A percentile compares a stretch with the other conserved stretches of the same genome.
Conservation (phyloP, 371 early-diverging fungal species). For the Umbelopsis sp. region DNA sequence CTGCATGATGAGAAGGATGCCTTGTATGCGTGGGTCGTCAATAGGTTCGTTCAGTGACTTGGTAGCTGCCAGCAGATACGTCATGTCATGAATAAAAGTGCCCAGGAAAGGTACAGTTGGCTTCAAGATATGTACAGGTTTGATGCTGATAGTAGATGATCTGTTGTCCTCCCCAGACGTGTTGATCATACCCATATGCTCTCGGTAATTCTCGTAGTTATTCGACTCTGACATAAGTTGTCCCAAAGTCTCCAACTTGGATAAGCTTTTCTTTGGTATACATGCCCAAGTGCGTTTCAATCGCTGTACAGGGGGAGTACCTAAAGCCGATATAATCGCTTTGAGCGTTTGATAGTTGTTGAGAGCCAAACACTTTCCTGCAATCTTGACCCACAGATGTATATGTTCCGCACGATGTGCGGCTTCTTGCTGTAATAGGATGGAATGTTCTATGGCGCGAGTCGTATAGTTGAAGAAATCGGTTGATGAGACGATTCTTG, state of each 20-base stretch:
- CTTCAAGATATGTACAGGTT: conserved; percentile 32
- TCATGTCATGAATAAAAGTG: conserved; percentile 75
- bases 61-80: conserved; percentile 67
- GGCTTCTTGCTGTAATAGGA: conserved; percentile 58
- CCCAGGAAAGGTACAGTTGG: conserved; percentile 77
- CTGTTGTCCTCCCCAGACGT: conserved; percentile 25
- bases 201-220: conserved; percentile 69
- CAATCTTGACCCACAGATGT: conserved; percentile 72
- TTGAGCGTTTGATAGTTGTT: conserved; percentile 74
- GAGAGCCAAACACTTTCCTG: conserved; percentile 53
- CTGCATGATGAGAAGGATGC: conserved; percentile 42
- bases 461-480: conserved; percentile 82
- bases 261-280: conserved; percentile 67
- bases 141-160: conserved; percentile 17
- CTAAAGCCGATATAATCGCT: conserved; percentile 67
- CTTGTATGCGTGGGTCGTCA: conserved; percentile 48
- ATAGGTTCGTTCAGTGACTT: conserved; percentile 42
- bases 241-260: conserved; percentile 49
- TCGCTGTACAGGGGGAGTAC: conserved; percentile 71
- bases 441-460: conserved; percentile 69
- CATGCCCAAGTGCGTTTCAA: conserved; percentile 73
- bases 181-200: conserved; percentile 37
- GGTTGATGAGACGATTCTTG: conserved; percentile 65
- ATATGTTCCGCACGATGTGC: conserved; percentile 61
- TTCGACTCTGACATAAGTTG: conserved; percentile 66